These are phyloP conservation scores for Westerdykella aurantiaca DNA, from an alignment of 2,329 filamentous ascomycete species.

Conservation along the genomic window DNA sequence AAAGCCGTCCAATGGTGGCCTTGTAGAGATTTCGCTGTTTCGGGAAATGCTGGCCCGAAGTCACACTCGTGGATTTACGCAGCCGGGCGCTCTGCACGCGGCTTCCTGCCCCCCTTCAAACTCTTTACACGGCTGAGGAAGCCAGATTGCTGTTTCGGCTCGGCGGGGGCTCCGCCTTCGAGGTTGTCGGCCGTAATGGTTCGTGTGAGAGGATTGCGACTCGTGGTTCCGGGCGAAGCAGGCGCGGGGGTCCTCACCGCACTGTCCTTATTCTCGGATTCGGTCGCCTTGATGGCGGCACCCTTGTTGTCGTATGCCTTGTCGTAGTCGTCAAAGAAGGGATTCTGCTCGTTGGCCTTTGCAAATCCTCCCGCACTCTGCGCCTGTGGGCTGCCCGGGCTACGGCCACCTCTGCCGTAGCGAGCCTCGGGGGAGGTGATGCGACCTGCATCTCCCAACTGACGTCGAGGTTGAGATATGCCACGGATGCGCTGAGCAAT, in stretches of 20 bases:
- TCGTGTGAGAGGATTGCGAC: constrained; percentile 27
- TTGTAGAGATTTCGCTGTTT: too few relatives aligned
- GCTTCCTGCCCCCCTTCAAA: constrained; percentile 32
- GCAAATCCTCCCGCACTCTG: constrained; percentile 39
- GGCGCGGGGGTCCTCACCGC: constrained; percentile 10
- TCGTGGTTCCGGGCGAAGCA: constrained; percentile 19
- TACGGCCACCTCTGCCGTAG: constrained; percentile 25
- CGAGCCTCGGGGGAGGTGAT: constrained; percentile 51
- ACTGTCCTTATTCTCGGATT: constrained; percentile 25
- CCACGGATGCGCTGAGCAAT: constrained; percentile 85
- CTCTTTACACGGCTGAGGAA: constrained; percentile 37
- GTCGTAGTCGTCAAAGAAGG: constrained; percentile 79
- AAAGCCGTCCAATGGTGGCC: too few relatives aligned
- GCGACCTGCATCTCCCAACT: constrained; percentile 42
- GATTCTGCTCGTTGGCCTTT: constrained; percentile 54
- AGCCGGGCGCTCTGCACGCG: constrained; percentile 30
- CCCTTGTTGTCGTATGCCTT: constrained; percentile 61
- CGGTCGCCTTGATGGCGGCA: constrained; percentile 50
- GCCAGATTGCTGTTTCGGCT: constrained; percentile 19
- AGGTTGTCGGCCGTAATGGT: constrained; percentile 30
- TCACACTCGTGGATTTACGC: constrained; percentile 10
- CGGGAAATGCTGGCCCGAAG: not conserved
- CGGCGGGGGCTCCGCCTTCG: constrained; percentile 14
- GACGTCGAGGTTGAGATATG: constrained; percentile 66
- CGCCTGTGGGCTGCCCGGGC: constrained; percentile 24